Percentiles rank a stretch among this genome's conserved stretches.
These are phyloP conservation scores for Puccinellia tenuiflora DNA, from an alignment of 176 grass and related monocot species.

Conservation along the genomic window DNA sequence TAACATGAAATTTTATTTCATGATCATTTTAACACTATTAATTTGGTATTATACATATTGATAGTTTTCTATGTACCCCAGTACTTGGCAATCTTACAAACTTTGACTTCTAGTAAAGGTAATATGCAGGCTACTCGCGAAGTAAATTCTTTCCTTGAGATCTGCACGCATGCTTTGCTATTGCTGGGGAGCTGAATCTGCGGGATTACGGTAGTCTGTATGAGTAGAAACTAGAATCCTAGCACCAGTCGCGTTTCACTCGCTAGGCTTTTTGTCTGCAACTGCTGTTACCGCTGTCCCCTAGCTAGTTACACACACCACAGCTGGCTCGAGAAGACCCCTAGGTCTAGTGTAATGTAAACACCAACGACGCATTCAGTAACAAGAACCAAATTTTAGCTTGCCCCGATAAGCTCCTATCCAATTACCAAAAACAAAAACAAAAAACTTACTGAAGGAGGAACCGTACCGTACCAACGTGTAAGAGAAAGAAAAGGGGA, in stretches of 20 bases:
- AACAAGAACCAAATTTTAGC: not conserved
- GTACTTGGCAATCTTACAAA: too few relatives aligned
- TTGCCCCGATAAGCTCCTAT: not conserved
- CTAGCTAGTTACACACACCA: constrained; percentile 21
- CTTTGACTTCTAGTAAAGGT: too few relatives aligned
- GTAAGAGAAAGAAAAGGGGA: not conserved
- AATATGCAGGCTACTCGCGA: not conserved
- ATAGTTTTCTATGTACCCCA: too few relatives aligned
- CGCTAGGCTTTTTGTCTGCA: constrained; percentile 40
- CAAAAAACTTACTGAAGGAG: not conserved
- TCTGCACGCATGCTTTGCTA: constrained; percentile 11
- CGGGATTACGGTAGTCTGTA: constrained; percentile 8
- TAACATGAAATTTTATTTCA: too few relatives aligned
- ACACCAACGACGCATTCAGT: constrained; percentile 5
- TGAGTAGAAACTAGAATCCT: not conserved
- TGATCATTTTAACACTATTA: too few relatives aligned
- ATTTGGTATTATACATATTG: too few relatives aligned
- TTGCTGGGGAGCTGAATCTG: constrained; percentile 25
- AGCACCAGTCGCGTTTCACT: constrained; percentile 4
- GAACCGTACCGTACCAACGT: not conserved
- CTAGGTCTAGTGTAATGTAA: not conserved
- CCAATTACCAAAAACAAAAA: not conserved
- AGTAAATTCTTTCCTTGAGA: not conserved
- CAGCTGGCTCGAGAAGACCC: constrained; percentile 26
- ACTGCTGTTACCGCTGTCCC: constrained; percentile 8